These are phyloP conservation scores for Rhodosorus marinus DNA, from an alignment of 23 red algal genomes.

Conservation along the genomic window DNA sequence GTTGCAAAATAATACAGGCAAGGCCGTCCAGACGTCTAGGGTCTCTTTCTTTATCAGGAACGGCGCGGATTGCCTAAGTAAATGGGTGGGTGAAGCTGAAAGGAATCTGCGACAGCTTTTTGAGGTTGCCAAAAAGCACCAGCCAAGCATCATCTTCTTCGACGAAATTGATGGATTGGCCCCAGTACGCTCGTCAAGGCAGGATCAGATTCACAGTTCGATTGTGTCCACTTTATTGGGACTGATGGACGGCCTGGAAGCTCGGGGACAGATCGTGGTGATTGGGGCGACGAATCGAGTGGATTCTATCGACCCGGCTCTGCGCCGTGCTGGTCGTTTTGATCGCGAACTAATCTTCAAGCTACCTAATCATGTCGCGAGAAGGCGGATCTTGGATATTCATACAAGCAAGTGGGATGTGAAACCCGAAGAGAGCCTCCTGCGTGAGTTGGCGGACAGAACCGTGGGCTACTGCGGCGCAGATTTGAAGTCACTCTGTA, in stretches of 20 bases:
- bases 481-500: constrained; percentile 60
- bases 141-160: constrained; percentile 93
- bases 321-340: constrained; percentile 80
- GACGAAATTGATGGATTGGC: constrained; percentile 97
- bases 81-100: constrained; percentile 98
- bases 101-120: constrained; percentile 70
- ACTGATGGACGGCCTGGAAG: constrained; percentile 79
- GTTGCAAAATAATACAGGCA: constrained; percentile 1
- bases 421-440: constrained; percentile 10
- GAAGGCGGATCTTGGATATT: constrained; percentile 69
- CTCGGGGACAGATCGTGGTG: constrained; percentile 67
- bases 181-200: constrained; percentile 48
- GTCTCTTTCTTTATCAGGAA: constrained; percentile 96
- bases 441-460: constrained; percentile 30
- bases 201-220: constrained; percentile 78
- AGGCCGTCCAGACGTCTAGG: neutral
- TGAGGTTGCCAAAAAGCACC: constrained; percentile 60
- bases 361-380: constrained; percentile 43
- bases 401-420: constrained; percentile 60
- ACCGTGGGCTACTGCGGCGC: constrained; percentile 80
- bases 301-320: constrained; percentile 86
- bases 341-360: constrained; percentile 86
- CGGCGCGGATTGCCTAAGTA: constrained; percentile 91
- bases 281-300: constrained; percentile 93
- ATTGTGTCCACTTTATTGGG: constrained; percentile 86